Evolutionary conservation across 1,284 basidiomycete genomes (phyloP).

Genomic region (Sanguinoderma infundibulare): DNA sequence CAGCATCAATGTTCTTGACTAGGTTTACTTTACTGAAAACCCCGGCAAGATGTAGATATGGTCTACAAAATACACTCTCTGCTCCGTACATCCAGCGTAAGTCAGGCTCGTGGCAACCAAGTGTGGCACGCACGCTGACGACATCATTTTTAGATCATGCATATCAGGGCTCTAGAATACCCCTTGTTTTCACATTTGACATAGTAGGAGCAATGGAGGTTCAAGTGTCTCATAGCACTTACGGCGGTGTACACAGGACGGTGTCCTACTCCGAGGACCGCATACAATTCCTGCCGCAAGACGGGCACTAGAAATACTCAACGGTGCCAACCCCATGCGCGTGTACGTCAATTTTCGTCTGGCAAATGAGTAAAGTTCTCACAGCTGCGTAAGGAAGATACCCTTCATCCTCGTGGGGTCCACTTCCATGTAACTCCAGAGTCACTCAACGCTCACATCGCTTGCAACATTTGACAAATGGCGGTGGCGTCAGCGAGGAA

Average conservation of each 20-base stretch:
- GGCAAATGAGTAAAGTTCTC: neutral
- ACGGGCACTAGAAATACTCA: conserved; percentile 75
- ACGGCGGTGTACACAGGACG: conserved; percentile 66
- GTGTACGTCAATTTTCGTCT: conserved; percentile 48
- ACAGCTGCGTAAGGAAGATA: conserved; percentile 62
- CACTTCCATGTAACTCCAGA: conserved; percentile 16
- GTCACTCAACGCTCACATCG: conserved; percentile 2
- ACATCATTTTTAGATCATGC: neutral
- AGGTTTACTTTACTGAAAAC: neutral
- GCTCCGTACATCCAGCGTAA: conserved; percentile 12
- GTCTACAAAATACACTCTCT: neutral
- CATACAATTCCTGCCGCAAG: conserved; percentile 78
- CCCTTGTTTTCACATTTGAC: conserved; percentile 29
- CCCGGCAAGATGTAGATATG: neutral
- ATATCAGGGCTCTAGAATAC: conserved; percentile 1
- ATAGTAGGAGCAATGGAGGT: conserved; percentile 17
- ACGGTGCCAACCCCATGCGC: conserved; percentile 72
- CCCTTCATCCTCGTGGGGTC: conserved; percentile 83
- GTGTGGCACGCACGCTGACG: neutral
- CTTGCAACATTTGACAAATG: conserved; percentile 77
- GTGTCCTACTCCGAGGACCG: conserved; percentile 86
- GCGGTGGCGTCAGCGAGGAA: conserved; percentile 85
- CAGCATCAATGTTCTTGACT: neutral
- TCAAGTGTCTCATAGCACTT: no score
- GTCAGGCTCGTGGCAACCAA: neutral